Conservation (phyloP, 768 basidiomycete species). For the Rhizopogon vesiculosus region DNA sequence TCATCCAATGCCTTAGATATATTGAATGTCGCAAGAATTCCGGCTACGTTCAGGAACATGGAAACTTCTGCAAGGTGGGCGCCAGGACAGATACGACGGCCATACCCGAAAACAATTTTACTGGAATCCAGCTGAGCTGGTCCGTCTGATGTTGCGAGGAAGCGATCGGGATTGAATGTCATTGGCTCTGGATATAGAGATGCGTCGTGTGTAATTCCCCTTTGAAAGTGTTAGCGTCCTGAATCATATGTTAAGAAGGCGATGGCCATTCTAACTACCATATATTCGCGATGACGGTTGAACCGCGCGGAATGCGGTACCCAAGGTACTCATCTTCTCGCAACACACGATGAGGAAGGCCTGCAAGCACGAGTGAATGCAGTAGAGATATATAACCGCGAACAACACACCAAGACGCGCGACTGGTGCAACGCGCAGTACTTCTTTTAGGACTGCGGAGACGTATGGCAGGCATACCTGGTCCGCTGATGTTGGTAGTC, state of each 20-base stretch:
- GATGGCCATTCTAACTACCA: slow-evolving; percentile 22
- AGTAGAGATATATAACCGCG: not conserved
- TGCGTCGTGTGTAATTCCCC: slow-evolving; percentile 17
- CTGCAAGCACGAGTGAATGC: slow-evolving; percentile 14
- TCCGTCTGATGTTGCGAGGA: slow-evolving; percentile 10
- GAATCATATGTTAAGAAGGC: not conserved
- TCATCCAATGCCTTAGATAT: slow-evolving; percentile 17
- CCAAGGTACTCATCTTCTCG: slow-evolving; percentile 20
- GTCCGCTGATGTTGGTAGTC: slow-evolving; percentile 36
- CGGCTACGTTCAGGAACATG: slow-evolving; percentile 32
- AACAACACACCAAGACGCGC: not conserved
- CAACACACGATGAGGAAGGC: slow-evolving; percentile 32
- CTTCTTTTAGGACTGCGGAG: slow-evolving; percentile 21
- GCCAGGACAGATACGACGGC: slow-evolving; percentile 12
- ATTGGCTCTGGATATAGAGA: slow-evolving; percentile 15
- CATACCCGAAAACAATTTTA: slow-evolving; percentile 12
- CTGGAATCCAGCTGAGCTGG: slow-evolving; percentile 9
- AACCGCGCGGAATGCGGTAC: slow-evolving; percentile 36
- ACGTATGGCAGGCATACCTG: slow-evolving; percentile 38
- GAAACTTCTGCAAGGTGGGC: slow-evolving; percentile 28
- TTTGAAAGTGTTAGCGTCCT: not conserved
- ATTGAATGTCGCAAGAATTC: slow-evolving; percentile 31
- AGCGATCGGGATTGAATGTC: slow-evolving; percentile 16
- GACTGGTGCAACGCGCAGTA: not conserved
- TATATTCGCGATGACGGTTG: slow-evolving; percentile 35